These are phyloP conservation scores for Plantago coronopus DNA, from an alignment of 305 asterid species.

Conservation along the genomic window DNA sequence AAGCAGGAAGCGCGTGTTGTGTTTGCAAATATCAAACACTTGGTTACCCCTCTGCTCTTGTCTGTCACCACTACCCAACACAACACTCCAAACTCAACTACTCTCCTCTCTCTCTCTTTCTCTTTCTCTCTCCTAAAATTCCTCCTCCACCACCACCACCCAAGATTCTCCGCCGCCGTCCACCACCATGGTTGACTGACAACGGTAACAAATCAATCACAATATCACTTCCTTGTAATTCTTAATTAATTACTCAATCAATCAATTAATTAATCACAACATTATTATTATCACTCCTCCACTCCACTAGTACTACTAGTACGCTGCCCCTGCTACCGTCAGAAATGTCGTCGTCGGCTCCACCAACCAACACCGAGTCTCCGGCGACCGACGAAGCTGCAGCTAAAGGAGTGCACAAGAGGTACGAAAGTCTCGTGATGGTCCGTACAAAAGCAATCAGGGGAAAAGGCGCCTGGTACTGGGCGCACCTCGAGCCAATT, in stretches of 20 bases:
- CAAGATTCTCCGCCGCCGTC: constrained; percentile 38
- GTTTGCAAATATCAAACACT: not conserved
- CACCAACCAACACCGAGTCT: constrained; percentile 28
- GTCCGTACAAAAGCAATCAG: constrained; percentile 83
- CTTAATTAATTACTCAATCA: not conserved
- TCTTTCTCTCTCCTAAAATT: not conserved
- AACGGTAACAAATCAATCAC: too few species aligned
- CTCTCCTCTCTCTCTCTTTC: constrained; percentile 11
- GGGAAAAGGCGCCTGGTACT: constrained; percentile 99
- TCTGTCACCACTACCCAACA: not conserved
- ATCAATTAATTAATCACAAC: not conserved
- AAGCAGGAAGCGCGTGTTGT: not conserved
- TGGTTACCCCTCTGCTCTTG: not conserved
- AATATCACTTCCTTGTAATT: too few species aligned
- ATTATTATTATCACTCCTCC: not conserved
- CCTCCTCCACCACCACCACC: constrained; percentile 22
- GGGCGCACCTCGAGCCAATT: constrained; percentile 94
- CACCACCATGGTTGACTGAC: constrained; percentile 10
- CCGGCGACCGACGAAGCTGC: constrained; percentile 56
- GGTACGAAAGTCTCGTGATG: constrained; percentile 73
- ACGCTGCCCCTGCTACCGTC: not conserved
- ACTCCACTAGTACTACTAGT: not conserved
- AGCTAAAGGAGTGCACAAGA: constrained; percentile 71
- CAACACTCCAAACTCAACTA: constrained; percentile 15
- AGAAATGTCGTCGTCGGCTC: constrained; percentile 37